A percentile compares a stretch with the other conserved stretches of the same genome.
Evolutionary conservation across 768 basidiomycete genomes (phyloP).

Genomic region (Suillus americanus): DNA sequence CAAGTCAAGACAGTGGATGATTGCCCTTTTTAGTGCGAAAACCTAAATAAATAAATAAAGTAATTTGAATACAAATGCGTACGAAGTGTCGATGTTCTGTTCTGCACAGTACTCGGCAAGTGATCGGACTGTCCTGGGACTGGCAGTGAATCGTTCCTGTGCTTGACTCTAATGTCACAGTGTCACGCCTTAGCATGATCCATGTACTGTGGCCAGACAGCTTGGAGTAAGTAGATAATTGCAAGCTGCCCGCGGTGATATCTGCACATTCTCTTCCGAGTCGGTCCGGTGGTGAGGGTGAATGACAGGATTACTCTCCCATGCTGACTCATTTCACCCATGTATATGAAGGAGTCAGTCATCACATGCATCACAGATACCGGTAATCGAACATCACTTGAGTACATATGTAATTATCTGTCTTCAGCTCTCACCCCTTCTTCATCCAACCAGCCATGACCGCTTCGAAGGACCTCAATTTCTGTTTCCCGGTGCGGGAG

Average conservation of each 20-base stretch:
- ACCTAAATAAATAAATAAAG: not conserved
- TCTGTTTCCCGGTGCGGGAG: slow-evolving; percentile 46
- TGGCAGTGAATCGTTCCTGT: not conserved
- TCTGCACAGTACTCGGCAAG: not conserved
- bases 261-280: not conserved
- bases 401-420: not conserved
- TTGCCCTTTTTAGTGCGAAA: not conserved
- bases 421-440: slow-evolving; percentile 5
- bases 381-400: not conserved
- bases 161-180: not conserved
- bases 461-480: slow-evolving; percentile 37
- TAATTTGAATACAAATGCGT: not conserved
- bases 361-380: not conserved
- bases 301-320: not conserved
- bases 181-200: not conserved
- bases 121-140: not conserved
- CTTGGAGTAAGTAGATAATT: not conserved
- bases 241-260: not conserved
- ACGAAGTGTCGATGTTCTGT: not conserved
- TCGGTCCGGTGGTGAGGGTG: not conserved
- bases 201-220: not conserved
- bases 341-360: not conserved
- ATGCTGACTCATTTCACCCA: not conserved
- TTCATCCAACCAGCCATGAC: not conserved
- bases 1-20: not conserved